phyloP scores from a whole-genome alignment of 2,329 filamentous ascomycete genomes.

The Claviceps pusilla region DNA sequence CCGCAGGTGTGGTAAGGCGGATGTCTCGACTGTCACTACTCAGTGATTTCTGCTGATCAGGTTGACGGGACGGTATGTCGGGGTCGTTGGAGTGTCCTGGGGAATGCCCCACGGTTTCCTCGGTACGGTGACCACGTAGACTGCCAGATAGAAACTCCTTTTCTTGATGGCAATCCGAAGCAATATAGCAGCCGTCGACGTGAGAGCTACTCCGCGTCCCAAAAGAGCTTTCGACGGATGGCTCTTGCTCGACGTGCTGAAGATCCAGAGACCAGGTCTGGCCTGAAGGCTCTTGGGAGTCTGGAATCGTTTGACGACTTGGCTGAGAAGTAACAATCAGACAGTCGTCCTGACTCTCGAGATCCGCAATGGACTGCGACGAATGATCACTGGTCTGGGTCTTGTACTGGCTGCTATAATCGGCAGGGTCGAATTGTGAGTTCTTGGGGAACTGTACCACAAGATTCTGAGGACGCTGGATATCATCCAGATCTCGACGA shows the following conservation, averaged over 20 bases:
- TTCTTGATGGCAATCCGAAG: neutral
- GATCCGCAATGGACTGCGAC: slow-evolving; percentile 19
- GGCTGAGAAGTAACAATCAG: slow-evolving; percentile 16
- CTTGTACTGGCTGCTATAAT: slow-evolving; percentile 20
- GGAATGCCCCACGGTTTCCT: neutral
- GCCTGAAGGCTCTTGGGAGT: slow-evolving; percentile 26
- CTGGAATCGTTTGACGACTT: slow-evolving; percentile 26
- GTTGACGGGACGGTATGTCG: slow-evolving; percentile 14
- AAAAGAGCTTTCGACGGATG: neutral
- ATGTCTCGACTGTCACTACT: neutral
- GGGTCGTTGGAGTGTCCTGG: neutral
- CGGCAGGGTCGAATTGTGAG: slow-evolving; percentile 18
- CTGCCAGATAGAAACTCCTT: neutral
- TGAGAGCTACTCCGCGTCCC: neutral
- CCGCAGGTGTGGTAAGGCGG: neutral
- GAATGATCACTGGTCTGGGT: slow-evolving; percentile 16
- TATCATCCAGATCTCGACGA: neutral
- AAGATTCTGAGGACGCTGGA: slow-evolving; percentile 7
- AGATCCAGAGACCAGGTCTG: slow-evolving; percentile 10
- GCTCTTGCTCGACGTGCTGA: neutral
- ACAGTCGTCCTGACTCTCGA: slow-evolving; percentile 21
- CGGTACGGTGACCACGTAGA: neutral
- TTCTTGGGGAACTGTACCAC: slow-evolving; percentile 18
- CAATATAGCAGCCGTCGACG: neutral
- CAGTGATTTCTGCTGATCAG: slow-evolving; percentile 3